A percentile compares a stretch with the other conserved stretches of the same genome.
Conservation (phyloP, 192 early-diverging fungal species). For the Linnemannia exigua region DNA sequence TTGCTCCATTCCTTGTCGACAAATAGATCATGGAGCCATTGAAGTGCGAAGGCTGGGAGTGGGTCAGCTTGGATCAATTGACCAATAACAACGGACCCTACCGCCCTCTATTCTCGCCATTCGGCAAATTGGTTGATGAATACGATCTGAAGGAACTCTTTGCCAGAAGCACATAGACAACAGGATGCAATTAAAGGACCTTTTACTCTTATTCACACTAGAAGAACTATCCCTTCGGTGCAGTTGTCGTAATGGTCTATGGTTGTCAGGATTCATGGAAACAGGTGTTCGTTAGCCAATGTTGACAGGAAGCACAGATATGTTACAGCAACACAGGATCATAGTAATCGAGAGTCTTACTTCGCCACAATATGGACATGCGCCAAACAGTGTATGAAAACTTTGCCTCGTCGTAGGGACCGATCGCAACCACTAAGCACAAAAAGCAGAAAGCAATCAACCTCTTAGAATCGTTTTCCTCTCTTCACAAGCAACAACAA, state of each 20-base stretch:
- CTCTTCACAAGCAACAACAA: no score
- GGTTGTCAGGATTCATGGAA: not conserved
- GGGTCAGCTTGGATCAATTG: slow-evolving; percentile 36
- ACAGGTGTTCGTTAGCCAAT: not conserved
- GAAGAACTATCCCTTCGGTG: slow-evolving; percentile 18
- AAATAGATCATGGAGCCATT: slow-evolving; percentile 43
- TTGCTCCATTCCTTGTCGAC: not conserved
- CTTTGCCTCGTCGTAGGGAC: slow-evolving; percentile 44
- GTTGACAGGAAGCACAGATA: not conserved
- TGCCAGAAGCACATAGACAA: slow-evolving; percentile 3
- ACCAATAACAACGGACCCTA: slow-evolving; percentile 43
- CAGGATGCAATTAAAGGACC: not conserved
- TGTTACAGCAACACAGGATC: not conserved
- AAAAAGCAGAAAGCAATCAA: not conserved
- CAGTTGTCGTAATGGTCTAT: slow-evolving; percentile 54
- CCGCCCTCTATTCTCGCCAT: slow-evolving; percentile 39
- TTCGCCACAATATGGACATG: slow-evolving; percentile 47
- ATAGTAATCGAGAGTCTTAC: not conserved
- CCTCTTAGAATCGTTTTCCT: not conserved
- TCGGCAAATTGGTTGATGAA: slow-evolving; percentile 41
- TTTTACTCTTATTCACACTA: not conserved
- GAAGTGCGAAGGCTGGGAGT: slow-evolving; percentile 49
- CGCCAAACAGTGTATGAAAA: slow-evolving; percentile 52
- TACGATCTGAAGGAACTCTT: slow-evolving; percentile 29
- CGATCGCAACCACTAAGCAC: slow-evolving; percentile 39